Evolutionary conservation across 306 rosid genomes (phyloP).

Genomic region (Datisca glomerata): DNA sequence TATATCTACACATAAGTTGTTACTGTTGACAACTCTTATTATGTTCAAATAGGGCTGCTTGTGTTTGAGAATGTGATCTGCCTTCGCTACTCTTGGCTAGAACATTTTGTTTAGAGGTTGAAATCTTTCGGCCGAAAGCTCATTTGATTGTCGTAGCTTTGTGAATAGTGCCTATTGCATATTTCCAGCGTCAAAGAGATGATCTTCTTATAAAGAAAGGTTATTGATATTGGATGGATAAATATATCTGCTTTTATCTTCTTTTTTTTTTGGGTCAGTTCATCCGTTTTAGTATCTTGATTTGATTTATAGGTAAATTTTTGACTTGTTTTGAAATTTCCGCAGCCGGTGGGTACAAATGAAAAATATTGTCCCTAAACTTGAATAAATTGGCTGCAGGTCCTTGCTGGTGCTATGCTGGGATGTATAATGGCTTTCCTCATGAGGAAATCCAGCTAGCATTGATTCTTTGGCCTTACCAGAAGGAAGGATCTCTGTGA

Average conservation of each 20-base stretch:
- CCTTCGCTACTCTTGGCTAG: background rate
- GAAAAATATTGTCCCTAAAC: background rate
- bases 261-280: background rate
- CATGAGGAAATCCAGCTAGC: conserved; percentile 19
- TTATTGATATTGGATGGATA: background rate
- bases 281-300: background rate
- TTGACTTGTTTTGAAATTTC: background rate
- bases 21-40: background rate
- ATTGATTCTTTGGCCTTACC: no score
- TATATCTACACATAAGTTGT: background rate
- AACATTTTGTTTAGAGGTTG: background rate
- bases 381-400: conserved; percentile 18
- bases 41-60: background rate
- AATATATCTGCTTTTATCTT: background rate
- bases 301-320: background rate
- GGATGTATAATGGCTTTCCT: conserved; percentile 31
- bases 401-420: conserved; percentile 35
- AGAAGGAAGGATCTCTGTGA: no score
- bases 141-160: background rate
- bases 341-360: background rate
- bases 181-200: background rate
- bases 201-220: background rate
- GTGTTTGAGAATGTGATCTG: background rate
- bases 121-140: background rate
- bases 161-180: background rate